These are phyloP conservation scores for Terfezia boudieri DNA, from an alignment of 495 filamentous ascomycete species.

Conservation along the genomic window DNA sequence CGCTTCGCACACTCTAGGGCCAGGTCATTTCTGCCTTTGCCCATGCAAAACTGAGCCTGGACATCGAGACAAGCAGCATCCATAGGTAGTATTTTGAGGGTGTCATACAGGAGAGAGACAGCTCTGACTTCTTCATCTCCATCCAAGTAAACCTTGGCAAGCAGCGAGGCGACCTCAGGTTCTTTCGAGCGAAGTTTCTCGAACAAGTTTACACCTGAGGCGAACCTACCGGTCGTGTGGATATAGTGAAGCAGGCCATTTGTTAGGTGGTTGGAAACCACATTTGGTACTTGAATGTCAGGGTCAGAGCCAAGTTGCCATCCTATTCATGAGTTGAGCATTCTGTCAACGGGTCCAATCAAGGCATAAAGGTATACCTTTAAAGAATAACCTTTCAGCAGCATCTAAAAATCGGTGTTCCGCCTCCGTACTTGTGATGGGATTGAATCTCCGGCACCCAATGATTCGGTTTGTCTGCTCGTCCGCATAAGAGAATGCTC, in stretches of 20 bases:
- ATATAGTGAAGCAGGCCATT: slow-evolving; percentile 90
- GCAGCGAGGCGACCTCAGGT: slow-evolving; percentile 77
- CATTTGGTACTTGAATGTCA: slow-evolving; percentile 89
- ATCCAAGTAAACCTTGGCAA: slow-evolving; percentile 72
- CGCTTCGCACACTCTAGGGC: slow-evolving; percentile 84
- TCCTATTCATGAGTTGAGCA: slow-evolving; percentile 26
- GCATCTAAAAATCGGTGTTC: slow-evolving; percentile 93
- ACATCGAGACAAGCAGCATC: slow-evolving; percentile 86
- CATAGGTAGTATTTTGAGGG: slow-evolving; percentile 78
- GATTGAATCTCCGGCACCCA: slow-evolving; percentile 86
- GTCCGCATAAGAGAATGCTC: slow-evolving; percentile 91
- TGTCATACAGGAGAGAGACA: slow-evolving; percentile 66
- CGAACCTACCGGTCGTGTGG: slow-evolving; percentile 78
- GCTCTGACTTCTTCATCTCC: slow-evolving; percentile 93
- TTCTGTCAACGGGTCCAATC: neutral
- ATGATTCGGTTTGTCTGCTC: slow-evolving; percentile 85
- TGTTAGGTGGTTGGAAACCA: slow-evolving; percentile 88
- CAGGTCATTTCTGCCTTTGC: slow-evolving; percentile 65
- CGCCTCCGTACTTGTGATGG: slow-evolving; percentile 86
- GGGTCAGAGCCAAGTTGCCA: slow-evolving; percentile 93
- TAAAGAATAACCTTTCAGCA: slow-evolving; percentile 84
- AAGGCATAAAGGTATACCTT: slow-evolving; percentile 32
- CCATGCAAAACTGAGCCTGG: slow-evolving; percentile 78
- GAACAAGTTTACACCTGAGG: slow-evolving; percentile 93
- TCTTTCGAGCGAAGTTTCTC: slow-evolving; percentile 83